These are phyloP conservation scores for Massarina eburnea DNA, from an alignment of 2,329 filamentous ascomycete genomes.

Conservation along the genomic window DNA sequence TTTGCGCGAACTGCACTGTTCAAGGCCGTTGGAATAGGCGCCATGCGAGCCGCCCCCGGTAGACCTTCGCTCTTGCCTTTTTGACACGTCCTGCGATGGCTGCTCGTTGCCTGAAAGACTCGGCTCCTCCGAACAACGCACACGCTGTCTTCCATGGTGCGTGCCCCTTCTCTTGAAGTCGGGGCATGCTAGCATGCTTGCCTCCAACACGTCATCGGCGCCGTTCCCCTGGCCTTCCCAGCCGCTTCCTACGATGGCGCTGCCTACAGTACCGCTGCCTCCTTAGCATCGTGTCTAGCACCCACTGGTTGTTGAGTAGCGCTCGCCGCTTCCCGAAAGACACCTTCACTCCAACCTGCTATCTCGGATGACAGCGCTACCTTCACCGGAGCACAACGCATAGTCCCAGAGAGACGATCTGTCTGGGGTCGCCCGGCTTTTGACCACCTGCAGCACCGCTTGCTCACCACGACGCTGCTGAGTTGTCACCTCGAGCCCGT, in stretches of 20 bases:
- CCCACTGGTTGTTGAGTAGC: not conserved
- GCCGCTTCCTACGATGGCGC: not conserved
- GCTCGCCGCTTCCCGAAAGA: not conserved
- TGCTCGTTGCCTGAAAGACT: no score
- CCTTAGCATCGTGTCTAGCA: not conserved
- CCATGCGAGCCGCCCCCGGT: no score
- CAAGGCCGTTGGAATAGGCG: no score
- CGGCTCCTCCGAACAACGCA: no score
- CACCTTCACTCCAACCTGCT: not conserved
- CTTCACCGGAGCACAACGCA: conserved; percentile 1
- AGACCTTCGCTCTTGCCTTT: no score
- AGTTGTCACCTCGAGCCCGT: not conserved
- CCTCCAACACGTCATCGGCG: not conserved
- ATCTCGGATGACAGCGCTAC: not conserved
- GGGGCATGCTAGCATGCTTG: no score
- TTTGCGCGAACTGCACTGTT: no score
- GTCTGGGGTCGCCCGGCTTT: not conserved
- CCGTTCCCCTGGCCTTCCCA: not conserved
- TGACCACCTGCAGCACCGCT: not conserved
- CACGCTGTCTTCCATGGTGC: no score
- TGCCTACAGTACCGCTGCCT: not conserved
- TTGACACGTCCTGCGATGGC: no score
- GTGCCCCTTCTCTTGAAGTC: no score
- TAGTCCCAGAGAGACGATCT: not conserved
- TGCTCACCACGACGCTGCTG: not conserved